Percentiles rank a stretch among this genome's conserved stretches.
Conservation (phyloP, 805 yeast genomes). For the Metschnikowia henanensis region DNA sequence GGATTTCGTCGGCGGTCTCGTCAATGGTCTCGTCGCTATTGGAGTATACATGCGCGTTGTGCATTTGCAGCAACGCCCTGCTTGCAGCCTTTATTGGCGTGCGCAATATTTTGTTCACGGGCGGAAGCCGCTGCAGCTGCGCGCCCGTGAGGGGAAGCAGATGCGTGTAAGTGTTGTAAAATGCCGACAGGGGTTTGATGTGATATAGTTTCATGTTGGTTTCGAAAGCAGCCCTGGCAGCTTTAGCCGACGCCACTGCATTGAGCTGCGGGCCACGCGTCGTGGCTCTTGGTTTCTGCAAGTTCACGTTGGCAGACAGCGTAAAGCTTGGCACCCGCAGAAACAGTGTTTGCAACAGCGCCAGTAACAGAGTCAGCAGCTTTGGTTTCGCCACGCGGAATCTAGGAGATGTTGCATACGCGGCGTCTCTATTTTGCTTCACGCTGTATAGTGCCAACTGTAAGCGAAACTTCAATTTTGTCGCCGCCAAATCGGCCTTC, state of each 20-base stretch:
- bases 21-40: constrained; percentile 26
- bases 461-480: constrained; percentile 42
- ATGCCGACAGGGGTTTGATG: constrained; percentile 37
- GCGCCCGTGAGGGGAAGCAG: constrained; percentile 15
- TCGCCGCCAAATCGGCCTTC: constrained; percentile 42
- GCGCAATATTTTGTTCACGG: constrained; percentile 43
- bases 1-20: constrained; percentile 19
- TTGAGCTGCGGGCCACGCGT: constrained; percentile 13
- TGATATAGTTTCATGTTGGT: constrained; percentile 35
- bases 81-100: constrained; percentile 41
- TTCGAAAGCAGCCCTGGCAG: constrained; percentile 2
- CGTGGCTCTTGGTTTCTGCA: constrained; percentile 10
- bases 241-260: constrained; percentile 22
- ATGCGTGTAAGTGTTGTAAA: constrained; percentile 21
- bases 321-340: constrained; percentile 7
- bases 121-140: constrained; percentile 25
- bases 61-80: constrained; percentile 18
- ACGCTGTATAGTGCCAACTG: constrained; percentile 43
- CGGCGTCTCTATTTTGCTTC: constrained; percentile 22
- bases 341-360: not conserved
- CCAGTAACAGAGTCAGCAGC: constrained; percentile 4
- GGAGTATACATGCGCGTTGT: constrained; percentile 14
- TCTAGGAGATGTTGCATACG: constrained; percentile 15
- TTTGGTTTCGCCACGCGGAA: constrained; percentile 14
- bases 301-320: constrained; percentile 18